Percentiles rank a stretch among this genome's conserved stretches.
These are phyloP conservation scores for Paramecium sonneborni DNA, from an alignment of 73 alveolate genomes.

Conservation along the genomic window DNA sequence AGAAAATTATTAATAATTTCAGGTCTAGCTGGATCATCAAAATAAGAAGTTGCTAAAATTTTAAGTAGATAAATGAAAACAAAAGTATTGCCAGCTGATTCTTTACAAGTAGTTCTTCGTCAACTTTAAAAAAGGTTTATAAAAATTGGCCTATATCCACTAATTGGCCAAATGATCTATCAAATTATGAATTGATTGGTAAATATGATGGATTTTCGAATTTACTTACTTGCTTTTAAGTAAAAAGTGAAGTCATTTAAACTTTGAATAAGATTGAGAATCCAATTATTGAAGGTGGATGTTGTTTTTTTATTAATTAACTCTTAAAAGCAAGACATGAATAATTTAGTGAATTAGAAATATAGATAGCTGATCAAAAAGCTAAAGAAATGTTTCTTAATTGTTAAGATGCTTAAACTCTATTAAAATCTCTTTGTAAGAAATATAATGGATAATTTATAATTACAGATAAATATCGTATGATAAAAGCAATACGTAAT, in stretches of 20 bases:
- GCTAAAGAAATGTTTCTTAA: not conserved
- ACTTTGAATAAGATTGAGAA: not conserved
- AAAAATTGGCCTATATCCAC: conserved; percentile 48
- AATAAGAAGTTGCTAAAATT: not conserved
- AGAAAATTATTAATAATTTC: conserved; percentile 19
- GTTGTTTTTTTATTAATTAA: conserved; percentile 36
- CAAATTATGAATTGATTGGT: not conserved
- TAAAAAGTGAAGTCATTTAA: not conserved
- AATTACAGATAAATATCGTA: not conserved
- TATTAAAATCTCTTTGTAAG: not conserved
- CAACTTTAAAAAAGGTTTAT: not conserved
- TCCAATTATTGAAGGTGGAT: conserved; percentile 50
- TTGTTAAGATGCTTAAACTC: not conserved
- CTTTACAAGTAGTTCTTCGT: not conserved
- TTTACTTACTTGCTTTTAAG: not conserved
- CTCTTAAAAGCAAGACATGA: not conserved
- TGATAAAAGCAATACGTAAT: not conserved
- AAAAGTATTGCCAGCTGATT: not conserved
- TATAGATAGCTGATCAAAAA: conserved; percentile 9
- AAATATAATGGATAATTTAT: not conserved
- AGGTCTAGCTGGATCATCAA: not conserved
- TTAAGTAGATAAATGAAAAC: not conserved
- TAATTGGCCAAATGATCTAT: not conserved
- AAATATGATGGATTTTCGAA: not conserved
- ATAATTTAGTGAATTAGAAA: not conserved